Base-by-base conservation (phyloP, 2,329 filamentous ascomycete species). In the Scortechinia acanthostroma region DNA sequence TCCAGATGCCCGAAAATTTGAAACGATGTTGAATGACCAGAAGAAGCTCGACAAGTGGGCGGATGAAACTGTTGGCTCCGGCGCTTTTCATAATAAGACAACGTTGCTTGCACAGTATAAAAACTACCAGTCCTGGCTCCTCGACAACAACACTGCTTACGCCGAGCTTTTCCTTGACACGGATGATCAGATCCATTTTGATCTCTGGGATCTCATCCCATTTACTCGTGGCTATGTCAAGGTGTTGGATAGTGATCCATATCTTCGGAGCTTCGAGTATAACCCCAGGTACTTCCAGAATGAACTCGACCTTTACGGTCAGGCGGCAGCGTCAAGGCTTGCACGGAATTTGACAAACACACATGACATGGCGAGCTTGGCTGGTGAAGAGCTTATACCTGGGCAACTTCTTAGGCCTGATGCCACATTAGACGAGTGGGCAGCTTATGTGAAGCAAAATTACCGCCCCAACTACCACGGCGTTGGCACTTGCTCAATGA, bases 401-500 rank as follows among this genome's bases (percentile, higher is more conserved):
- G 35, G 35, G 13, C 10, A 40, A 6, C 10, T 13, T 17, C 17
- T 40, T 13, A 6, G 6, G 10, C 49, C 1, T 47, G 33, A 56
- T 16, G 54, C 56, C 10, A 47, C 22, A 3, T 14, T 57, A 13
- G 48, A 52, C 3, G n/a, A 54, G 3, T 58, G 57, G 56, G 43
- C 22, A 1, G 42, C 42, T 3, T 58, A 59, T 21, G 46, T 58
- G 3, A 43, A 47, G 42, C 21, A 52, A 17, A 52, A 52, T 42
- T 59, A 55, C 49, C 52, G 55, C 16, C 21, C 53, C 22, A 59
- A 60, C 46, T 58, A 60, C 46, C 44, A 58, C 46, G 52, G 55
- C 25, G 55, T 52, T 47, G 56, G 52, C 2, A 59, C 56, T 4
- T 58, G 58, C 23, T 53, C 58, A 1, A 63, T 64, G 61, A 51